Evolutionary conservation across 306 rosid genomes (phyloP).

Genomic region (Quercus aquifolioides): DNA sequence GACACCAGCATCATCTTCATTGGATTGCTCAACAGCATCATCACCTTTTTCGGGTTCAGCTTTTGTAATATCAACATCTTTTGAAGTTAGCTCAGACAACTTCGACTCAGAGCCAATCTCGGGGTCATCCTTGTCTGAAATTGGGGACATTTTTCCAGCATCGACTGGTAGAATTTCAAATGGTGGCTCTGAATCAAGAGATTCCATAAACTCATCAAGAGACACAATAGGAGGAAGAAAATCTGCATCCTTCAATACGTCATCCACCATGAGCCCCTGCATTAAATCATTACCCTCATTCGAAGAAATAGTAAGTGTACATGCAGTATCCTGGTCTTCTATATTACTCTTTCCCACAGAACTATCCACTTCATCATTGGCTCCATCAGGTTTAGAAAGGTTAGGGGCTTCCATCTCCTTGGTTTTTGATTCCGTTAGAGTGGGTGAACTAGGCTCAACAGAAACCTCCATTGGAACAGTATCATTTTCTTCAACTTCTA

Average conservation of each 20-base stretch:
- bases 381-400: conserved; percentile 33
- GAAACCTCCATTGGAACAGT: conserved; percentile 51
- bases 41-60: conserved; percentile 28
- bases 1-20: conserved; percentile 4
- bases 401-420: conserved; percentile 35
- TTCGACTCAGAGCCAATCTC: conserved; percentile 38
- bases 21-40: conserved; percentile 28
- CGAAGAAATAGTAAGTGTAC: conserved; percentile 57
- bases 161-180: conserved; percentile 55
- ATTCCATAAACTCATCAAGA: conserved; percentile 93
- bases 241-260: conserved; percentile 68
- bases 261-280: conserved; percentile 87
- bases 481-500: conserved; percentile 83
- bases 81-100: conserved; percentile 34
- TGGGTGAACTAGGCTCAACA: conserved; percentile 40
- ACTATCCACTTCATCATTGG: conserved; percentile 24
- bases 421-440: conserved; percentile 32
- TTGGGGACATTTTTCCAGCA: conserved; percentile 38
- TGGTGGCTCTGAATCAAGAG: conserved; percentile 77
- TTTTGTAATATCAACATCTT: conserved; percentile 21
- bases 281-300: conserved; percentile 58
- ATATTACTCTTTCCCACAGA: conserved; percentile 35
- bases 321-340: conserved; percentile 30
- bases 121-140: conserved; percentile 43
- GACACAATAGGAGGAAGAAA: conserved; percentile 85